Evolutionary conservation across 768 basidiomycete species (phyloP).

Genomic region (Trametes elegans): DNA sequence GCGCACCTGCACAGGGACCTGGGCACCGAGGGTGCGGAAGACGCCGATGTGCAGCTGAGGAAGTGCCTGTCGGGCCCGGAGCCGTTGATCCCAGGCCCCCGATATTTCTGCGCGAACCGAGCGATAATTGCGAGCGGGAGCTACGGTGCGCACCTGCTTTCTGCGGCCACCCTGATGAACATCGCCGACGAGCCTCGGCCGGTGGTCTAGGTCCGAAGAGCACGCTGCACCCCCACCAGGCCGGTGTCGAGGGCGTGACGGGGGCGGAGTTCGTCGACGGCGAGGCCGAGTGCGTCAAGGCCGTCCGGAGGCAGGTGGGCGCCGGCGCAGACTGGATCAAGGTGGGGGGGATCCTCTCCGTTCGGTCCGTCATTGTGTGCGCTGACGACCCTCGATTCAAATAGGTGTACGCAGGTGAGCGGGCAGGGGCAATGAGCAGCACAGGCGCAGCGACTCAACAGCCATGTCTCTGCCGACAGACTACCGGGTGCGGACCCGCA

Average conservation of each 20-base stretch:
- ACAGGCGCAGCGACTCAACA: neutral
- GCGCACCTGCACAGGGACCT: conserved; percentile 45
- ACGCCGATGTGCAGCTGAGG: conserved; percentile 57
- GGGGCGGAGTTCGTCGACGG: conserved; percentile 63
- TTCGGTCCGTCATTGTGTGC: neutral
- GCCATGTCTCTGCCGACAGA: conserved; percentile 34
- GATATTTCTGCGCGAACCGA: conserved; percentile 58
- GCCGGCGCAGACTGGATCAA: conserved; percentile 71
- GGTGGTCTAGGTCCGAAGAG: conserved; percentile 50
- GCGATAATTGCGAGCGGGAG: conserved; percentile 61
- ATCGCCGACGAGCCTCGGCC: neutral
- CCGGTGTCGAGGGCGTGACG: conserved; percentile 55
- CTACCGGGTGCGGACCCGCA: conserved; percentile 50
- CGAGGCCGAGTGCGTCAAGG: conserved; percentile 49
- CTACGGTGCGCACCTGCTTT: conserved; percentile 43
- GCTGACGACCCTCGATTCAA: conserved; percentile 1
- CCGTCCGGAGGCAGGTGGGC: conserved; percentile 59
- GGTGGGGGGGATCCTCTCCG: conserved; percentile 31
- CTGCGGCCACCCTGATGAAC: neutral
- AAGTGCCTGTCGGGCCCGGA: conserved; percentile 49
- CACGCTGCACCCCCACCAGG: conserved; percentile 39
- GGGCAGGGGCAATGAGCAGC: conserved; percentile 4
- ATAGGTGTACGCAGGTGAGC: conserved; percentile 53
- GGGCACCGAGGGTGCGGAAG: conserved; percentile 66
- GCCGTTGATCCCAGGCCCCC: conserved; percentile 56